Conservation (phyloP, 306 rosid genomes). For the Gleditsia sinensis region DNA sequence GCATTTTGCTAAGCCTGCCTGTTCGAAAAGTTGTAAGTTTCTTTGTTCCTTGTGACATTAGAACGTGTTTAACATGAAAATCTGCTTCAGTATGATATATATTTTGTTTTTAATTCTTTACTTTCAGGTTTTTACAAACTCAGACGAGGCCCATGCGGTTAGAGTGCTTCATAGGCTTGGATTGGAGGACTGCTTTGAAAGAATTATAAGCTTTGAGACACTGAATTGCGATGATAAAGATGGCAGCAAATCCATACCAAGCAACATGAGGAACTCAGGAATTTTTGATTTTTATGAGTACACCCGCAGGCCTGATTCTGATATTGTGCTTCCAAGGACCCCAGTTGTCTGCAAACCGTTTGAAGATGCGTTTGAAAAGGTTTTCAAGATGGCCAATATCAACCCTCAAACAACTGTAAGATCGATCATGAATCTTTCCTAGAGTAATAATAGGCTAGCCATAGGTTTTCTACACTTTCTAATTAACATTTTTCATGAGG, state of each 20-base stretch:
- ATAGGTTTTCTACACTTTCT: background rate
- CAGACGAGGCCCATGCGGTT: slow-evolving; percentile 59
- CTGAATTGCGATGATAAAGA: slow-evolving; percentile 51
- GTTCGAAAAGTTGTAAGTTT: slow-evolving; percentile 73
- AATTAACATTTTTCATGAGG: background rate
- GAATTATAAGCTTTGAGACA: slow-evolving; percentile 77
- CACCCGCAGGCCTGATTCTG: slow-evolving; percentile 39
- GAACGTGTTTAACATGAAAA: background rate
- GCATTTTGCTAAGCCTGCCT: slow-evolving; percentile 77
- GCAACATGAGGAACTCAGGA: slow-evolving; percentile 20
- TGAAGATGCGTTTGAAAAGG: slow-evolving; percentile 62
- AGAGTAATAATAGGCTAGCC: background rate
- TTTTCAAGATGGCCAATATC: slow-evolving; percentile 64
- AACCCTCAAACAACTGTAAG: slow-evolving; percentile 79
- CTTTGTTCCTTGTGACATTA: background rate
- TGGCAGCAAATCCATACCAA: slow-evolving; percentile 29
- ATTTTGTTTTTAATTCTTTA: background rate
- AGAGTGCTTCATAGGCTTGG: slow-evolving; percentile 77
- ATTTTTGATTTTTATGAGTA: slow-evolving; percentile 41
- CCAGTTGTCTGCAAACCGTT: slow-evolving; percentile 87
- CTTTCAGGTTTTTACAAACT: slow-evolving; percentile 71
- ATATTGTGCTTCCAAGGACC: slow-evolving; percentile 50
- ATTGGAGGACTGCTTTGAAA: slow-evolving; percentile 86
- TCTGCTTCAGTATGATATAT: background rate
- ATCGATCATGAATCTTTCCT: background rate